A percentile compares a stretch with the other conserved stretches of the same genome.
Evolutionary conservation across 805 yeast genomes (phyloP).

Genomic region (Spathaspora boniae): DNA sequence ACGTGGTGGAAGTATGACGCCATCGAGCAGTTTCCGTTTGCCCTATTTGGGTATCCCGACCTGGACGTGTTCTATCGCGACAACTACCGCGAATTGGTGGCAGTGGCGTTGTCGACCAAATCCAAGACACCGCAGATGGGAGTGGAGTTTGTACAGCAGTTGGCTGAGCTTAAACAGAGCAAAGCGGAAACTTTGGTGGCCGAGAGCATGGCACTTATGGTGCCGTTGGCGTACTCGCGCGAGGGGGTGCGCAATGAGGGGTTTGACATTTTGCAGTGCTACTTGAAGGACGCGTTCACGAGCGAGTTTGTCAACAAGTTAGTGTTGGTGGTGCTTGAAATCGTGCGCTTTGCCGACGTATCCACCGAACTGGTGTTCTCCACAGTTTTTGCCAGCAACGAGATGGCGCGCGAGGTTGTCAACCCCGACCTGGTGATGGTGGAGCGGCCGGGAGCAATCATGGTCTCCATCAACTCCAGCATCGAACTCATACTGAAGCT

Average conservation of each 20-base stretch:
- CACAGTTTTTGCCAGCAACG: constrained; percentile 1
- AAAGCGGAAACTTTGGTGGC: constrained; percentile 18
- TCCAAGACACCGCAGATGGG: neutral
- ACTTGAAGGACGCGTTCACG: constrained; percentile 19
- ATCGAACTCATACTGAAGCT: constrained; percentile 22
- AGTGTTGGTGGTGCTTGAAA: constrained; percentile 30
- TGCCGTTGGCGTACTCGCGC: constrained; percentile 43
- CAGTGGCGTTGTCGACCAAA: constrained; percentile 29
- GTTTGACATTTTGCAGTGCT: constrained; percentile 14
- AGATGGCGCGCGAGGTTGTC: constrained; percentile 2
- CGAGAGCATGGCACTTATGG: constrained; percentile 33
- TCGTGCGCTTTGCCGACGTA: constrained; percentile 40
- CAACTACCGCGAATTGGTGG: constrained; percentile 35
- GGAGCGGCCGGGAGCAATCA: constrained; percentile 12
- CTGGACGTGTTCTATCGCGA: constrained; percentile 26
- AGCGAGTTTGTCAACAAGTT: constrained; percentile 21
- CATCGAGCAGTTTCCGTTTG: constrained; percentile 37
- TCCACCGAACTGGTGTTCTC: constrained; percentile 22
- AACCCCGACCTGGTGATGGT: neutral
- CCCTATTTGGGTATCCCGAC: constrained; percentile 33
- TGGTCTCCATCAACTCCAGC: constrained; percentile 23
- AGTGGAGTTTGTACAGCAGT: constrained; percentile 7
- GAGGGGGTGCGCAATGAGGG: constrained; percentile 35
- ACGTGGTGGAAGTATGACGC: constrained; percentile 40
- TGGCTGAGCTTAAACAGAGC: constrained; percentile 14